Conservation (phyloP, 140 eudicot species). For the Flaveria floridana region DNA sequence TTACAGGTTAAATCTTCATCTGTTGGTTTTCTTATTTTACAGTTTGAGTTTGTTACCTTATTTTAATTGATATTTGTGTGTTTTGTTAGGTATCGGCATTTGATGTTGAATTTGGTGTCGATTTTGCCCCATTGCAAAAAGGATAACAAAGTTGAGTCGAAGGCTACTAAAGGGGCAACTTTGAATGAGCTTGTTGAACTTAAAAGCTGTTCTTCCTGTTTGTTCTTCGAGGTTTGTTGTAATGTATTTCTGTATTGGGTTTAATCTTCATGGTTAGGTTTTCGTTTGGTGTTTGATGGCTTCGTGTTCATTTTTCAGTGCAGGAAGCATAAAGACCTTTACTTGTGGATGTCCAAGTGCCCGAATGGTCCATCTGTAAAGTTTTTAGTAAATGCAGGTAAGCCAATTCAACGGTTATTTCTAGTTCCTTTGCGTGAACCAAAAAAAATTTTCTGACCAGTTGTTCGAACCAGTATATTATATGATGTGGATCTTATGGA, state of each 20-base stretch:
- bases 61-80: not conserved
- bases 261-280: not conserved
- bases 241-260: not conserved
- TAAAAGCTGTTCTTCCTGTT: conserved; percentile 80
- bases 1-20: conserved; percentile 47
- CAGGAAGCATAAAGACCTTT: conserved; percentile 88
- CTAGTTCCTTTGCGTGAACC: not conserved
- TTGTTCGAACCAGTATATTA: not conserved
- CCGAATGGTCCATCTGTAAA: conserved; percentile 94
- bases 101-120: conserved; percentile 91
- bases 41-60: not conserved
- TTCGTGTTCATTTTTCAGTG: conserved; percentile 49
- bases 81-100: conserved; percentile 67
- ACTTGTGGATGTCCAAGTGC: conserved; percentile 95
- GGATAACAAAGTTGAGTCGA: conserved; percentile 88
- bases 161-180: conserved; percentile 79
- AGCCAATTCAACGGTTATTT: conserved; percentile 4
- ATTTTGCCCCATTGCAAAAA: conserved; percentile 84
- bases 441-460: not conserved
- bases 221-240: conserved; percentile 76
- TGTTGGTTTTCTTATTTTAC: not conserved
- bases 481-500: not conserved
- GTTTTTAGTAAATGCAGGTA: conserved; percentile 92
- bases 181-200: conserved; percentile 93
- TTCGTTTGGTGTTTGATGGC: not conserved